phyloP scores from a whole-genome alignment of 1,139 yeast genomes.

The Debaryomyces udenii region DNA sequence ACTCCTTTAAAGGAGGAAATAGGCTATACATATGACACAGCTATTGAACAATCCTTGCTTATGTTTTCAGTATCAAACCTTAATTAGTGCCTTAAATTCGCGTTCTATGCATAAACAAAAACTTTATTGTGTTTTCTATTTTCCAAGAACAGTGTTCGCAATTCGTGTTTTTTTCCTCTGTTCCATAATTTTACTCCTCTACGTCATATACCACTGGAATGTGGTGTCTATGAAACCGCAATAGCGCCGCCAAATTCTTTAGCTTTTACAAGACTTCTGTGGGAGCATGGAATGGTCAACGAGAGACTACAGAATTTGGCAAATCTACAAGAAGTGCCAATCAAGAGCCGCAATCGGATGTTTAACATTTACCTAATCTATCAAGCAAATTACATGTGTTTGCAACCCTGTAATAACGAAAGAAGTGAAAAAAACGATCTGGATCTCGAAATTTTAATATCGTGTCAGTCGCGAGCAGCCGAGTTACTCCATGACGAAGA shows the following conservation, averaged over 20 bases:
- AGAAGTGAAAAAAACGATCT: background rate
- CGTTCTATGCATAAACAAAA: conserved; percentile 3
- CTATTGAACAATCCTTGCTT: background rate
- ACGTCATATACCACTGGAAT: too few relatives aligned
- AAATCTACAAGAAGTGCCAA: too few relatives aligned
- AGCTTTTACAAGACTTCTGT: too few relatives aligned
- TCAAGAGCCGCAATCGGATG: too few relatives aligned
- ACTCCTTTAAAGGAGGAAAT: background rate
- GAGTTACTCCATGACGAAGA: background rate
- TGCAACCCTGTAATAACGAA: background rate
- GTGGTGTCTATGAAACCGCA: too few relatives aligned
- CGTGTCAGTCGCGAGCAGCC: background rate
- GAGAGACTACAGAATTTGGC: too few relatives aligned
- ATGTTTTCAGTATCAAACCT: background rate
- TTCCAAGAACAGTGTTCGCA: too few relatives aligned
- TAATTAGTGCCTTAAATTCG: background rate
- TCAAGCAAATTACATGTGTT: background rate
- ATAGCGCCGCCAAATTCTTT: too few relatives aligned
- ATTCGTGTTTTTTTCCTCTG: too few relatives aligned
- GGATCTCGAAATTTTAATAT: background rate
- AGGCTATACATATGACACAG: conserved; percentile 5
- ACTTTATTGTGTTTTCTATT: too few relatives aligned
- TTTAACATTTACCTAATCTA: background rate
- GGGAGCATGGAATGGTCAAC: too few relatives aligned
- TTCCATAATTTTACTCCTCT: too few relatives aligned